A percentile compares a stretch with the other conserved stretches of the same genome.
Evolutionary conservation across 768 basidiomycete genomes (phyloP).

Genomic region (Mrakia blollopis): DNA sequence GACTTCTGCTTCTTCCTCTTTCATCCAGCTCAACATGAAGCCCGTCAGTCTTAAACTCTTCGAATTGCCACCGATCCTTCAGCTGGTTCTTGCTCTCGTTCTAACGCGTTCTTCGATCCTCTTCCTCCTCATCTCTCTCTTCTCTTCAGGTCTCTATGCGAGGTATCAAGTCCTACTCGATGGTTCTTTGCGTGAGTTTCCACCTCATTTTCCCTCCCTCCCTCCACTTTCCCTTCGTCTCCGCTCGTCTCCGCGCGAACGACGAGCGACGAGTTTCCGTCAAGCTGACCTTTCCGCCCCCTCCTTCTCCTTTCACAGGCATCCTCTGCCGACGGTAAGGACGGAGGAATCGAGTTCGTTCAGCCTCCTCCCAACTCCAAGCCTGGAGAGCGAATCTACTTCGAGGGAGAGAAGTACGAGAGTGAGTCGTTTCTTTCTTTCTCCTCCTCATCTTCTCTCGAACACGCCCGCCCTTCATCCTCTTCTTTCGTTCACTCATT

Average conservation of each 20-base stretch:
- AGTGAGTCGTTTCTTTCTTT: conserved; percentile 49
- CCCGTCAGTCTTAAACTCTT: conserved; percentile 10
- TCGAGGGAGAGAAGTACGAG: conserved; percentile 84
- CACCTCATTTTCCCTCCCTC: not conserved
- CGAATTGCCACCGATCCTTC: not conserved
- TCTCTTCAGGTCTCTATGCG: conserved; percentile 59
- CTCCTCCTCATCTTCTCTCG: not conserved
- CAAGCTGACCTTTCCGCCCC: not conserved
- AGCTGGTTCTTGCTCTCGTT: too few relatives aligned
- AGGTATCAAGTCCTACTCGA: conserved; percentile 94
- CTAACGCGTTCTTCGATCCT: not conserved
- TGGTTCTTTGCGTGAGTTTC: conserved; percentile 79
- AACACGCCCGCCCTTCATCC: too few relatives aligned
- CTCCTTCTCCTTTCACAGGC: conserved; percentile 53
- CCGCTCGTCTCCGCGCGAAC: not conserved
- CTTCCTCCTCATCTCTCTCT: not conserved
- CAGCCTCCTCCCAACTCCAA: conserved; percentile 77
- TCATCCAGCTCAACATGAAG: conserved; percentile 31
- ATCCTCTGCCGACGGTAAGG: conserved; percentile 62
- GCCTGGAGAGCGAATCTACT: conserved; percentile 91
- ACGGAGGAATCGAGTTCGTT: conserved; percentile 83
- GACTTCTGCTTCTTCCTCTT: not conserved
- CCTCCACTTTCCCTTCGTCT: not conserved
- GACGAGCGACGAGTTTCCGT: not conserved
- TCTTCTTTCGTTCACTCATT: conserved; percentile 47